Evolutionary conservation across 768 basidiomycete species (phyloP).

Genomic region (Boletus patriciae): DNA sequence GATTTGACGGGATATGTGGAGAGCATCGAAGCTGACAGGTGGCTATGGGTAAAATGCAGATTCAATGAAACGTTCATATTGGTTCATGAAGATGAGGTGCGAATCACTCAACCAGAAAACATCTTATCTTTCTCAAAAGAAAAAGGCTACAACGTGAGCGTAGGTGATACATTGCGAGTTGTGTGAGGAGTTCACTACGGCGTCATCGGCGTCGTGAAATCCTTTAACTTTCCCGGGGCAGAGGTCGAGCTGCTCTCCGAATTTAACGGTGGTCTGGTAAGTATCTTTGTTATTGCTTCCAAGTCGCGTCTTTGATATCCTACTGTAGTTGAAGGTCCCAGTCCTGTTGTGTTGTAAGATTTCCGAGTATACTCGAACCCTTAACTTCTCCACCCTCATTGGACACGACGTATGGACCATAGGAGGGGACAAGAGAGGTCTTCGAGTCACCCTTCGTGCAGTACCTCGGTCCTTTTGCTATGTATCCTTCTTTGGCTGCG

Average conservation of each 20-base stretch:
- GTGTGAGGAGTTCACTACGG: background rate
- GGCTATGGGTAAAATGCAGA: background rate
- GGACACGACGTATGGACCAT: background rate
- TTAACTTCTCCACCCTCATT: background rate
- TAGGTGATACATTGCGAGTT: background rate
- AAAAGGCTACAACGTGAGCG: background rate
- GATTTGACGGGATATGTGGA: background rate
- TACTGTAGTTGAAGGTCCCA: background rate
- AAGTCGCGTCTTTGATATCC: background rate
- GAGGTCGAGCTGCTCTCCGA: background rate
- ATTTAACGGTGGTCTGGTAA: background rate
- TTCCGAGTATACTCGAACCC: background rate
- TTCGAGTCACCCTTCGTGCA: background rate
- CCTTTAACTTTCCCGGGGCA: background rate
- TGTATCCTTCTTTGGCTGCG: background rate
- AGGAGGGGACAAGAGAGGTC: too few species aligned
- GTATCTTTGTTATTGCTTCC: background rate
- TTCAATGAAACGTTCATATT: background rate
- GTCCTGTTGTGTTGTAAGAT: background rate
- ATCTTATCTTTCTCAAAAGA: background rate
- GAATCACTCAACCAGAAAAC: background rate
- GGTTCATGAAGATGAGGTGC: background rate
- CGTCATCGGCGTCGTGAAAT: background rate
- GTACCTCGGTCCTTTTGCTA: background rate
- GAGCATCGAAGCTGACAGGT: background rate